A percentile compares a stretch with the other conserved stretches of the same genome.
phyloP scores from a whole-genome alignment of 2,329 filamentous ascomycete species.

The Colletotrichum agaves region DNA sequence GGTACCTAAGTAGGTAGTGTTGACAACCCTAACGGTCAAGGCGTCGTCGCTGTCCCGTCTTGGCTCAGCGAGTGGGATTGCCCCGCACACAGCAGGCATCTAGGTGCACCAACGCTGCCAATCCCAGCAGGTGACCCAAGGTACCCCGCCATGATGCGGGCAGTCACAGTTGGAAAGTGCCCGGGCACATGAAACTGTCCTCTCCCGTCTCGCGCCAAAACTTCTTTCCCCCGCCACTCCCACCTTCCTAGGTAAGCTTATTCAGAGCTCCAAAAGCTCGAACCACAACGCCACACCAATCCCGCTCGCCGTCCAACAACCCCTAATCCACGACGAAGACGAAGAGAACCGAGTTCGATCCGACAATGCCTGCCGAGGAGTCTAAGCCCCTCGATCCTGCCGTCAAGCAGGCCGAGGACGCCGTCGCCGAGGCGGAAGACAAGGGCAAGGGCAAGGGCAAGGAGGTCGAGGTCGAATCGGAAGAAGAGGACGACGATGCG shows the following conservation, averaged over 20 bases:
- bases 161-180: conserved; percentile 19
- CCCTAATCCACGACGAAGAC: conserved; percentile 13
- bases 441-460: conserved; percentile 57
- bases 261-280: conserved; percentile 33
- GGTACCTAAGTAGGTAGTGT: too few species aligned
- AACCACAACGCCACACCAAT: conserved; percentile 24
- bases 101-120: neutral
- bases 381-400: conserved; percentile 70
- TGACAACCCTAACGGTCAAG: too few species aligned
- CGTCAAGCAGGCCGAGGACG: conserved; percentile 58
- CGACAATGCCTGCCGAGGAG: conserved; percentile 64
- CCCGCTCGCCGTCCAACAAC: neutral
- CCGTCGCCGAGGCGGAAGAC: conserved; percentile 48
- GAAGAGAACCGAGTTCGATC: conserved; percentile 22
- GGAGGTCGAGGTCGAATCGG: conserved; percentile 59
- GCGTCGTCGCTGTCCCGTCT: too few species aligned
- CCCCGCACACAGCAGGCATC: neutral
- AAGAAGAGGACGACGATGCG: conserved; percentile 56
- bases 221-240: conserved; percentile 35
- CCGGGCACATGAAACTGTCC: conserved; percentile 36
- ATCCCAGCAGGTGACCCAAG: neutral
- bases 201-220: conserved; percentile 33
- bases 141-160: conserved; percentile 31
- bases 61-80: too few species aligned
- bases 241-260: conserved; percentile 30